phyloP scores from a whole-genome alignment of 2,329 filamentous ascomycete species.

The Thelonectria rubi region DNA sequence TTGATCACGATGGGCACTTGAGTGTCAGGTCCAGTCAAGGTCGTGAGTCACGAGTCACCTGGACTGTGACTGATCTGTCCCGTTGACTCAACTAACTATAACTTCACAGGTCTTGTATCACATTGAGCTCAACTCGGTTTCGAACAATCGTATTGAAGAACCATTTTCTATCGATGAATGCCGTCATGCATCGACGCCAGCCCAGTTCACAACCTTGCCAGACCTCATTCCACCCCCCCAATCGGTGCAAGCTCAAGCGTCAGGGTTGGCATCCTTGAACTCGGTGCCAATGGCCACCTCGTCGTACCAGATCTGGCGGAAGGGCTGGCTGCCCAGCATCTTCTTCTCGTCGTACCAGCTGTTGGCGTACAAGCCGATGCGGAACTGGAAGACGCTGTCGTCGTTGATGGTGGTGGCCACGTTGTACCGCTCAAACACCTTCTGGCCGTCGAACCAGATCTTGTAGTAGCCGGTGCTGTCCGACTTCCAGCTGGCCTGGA shows the following conservation, averaged over 20 bases:
- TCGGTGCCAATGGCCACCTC: constrained; percentile 55
- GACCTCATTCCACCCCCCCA: constrained; percentile 36
- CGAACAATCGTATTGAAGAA: not conserved
- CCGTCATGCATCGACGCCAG: not conserved
- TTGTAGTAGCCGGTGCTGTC: constrained; percentile 55
- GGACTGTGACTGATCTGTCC: not conserved
- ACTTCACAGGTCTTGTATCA: too few species aligned
- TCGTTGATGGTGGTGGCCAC: constrained; percentile 57
- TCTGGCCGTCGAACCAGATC: constrained; percentile 57
- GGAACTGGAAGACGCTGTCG: constrained; percentile 54
- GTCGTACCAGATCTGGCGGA: constrained; percentile 60
- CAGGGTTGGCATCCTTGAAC: constrained; percentile 41
- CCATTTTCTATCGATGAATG: not conserved
- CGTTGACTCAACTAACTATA: not conserved
- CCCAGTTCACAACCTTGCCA: constrained; percentile 38
- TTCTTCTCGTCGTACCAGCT: constrained; percentile 56
- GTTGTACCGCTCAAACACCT: constrained; percentile 52
- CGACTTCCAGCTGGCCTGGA: constrained; percentile 56
- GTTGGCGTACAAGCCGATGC: constrained; percentile 60
- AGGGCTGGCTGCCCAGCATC: constrained; percentile 52
- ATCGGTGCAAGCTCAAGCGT: not conserved
- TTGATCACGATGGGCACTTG: not conserved
- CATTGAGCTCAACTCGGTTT: not conserved
- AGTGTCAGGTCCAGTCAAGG: not conserved
- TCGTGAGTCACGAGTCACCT: not conserved